Evolutionary conservation across 306 rosid genomes (phyloP).

Genomic region (barrel medic (Medicago truncatula)): MtrunA17r5.0-ANR NC_053049.1:771501-772000

Average conservation of each 20-base stretch:
- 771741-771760: not conserved
- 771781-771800: not conserved
- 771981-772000: constrained; percentile 60
- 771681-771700: not conserved
- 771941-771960: constrained; percentile 79
- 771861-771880: constrained; percentile 63
- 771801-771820: constrained; percentile 27
- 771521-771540: too few species aligned
- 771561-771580: not conserved
- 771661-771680: too few species aligned
- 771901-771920: constrained; percentile 76
- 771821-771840: constrained; percentile 30
- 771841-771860: constrained; percentile 77
- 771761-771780: not conserved
- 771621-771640: not conserved
- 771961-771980: constrained; percentile 93
- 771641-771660: not conserved
- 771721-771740: not conserved
- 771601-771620: not conserved
- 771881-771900: constrained; percentile 84
- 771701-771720: not conserved
- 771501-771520: too few species aligned
- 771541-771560: not conserved
- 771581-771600: not conserved
- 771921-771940: constrained; percentile 80